Evolutionary conservation across 1,284 basidiomycete species (phyloP), one percentile per base, ranked within the genome.

Genomic region (Amylostereum areolatum): DNA sequence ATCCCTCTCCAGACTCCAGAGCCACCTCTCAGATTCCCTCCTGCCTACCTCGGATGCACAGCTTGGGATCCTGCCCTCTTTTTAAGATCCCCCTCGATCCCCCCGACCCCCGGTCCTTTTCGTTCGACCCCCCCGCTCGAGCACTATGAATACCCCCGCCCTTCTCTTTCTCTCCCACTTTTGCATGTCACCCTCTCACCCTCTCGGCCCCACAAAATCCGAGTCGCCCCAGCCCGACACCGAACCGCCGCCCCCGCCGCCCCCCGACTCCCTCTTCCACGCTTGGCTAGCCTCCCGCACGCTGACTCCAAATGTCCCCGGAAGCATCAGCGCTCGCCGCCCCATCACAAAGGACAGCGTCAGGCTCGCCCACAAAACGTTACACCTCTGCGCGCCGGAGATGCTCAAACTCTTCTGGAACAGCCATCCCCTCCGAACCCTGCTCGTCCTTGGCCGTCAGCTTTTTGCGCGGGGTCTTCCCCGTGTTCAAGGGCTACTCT

Each of bases 401-500:
- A 69, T 90, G 58, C 63, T 83, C 52, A 65, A 63, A 28, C 68
- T 75, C n/a, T 63, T 89, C 18, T 86, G 82, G 74, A 68, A 70
- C 42, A 64, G 83, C 31, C 84, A 89, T 57, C 86, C 86, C 42
- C 59, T 78, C 48, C 77, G 85, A 51, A 80, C 83, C 25, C 68
- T 75, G 27, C 66, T 84, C 47, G 81, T 89, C 77, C 77, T 66
- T 89, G 59, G 52, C 73, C 48, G 68, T 87, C 55, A 85, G 89
- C 62, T 66, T 89, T 46, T 59, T 83, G 52, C 78, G 85, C 55
- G 88, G 85, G 52, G 66, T 84, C 52, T 80, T 89, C 59, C 87
- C 87, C 37, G 87, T 86, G 9, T 85, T 85, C 64, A 78, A 85
- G 66, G 83, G 85, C 51, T 89, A 88, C 70, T 89, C 88, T 9